Conservation (phyloP, 176 grass and related monocot species). For the Carex parvula region DNA sequence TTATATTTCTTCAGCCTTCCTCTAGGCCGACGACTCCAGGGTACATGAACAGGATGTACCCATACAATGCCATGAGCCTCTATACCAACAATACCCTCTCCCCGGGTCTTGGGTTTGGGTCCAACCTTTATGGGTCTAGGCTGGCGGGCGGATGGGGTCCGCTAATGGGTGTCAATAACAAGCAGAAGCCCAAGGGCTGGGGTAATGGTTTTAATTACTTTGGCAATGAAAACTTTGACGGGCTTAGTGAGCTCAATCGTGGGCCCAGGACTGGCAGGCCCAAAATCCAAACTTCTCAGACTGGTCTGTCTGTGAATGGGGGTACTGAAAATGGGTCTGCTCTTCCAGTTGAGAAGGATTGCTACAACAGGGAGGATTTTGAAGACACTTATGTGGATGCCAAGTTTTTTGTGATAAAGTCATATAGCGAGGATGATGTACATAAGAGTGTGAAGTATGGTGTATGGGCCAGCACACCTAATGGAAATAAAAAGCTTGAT, state of each 20-base stretch:
- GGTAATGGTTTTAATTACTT: constrained; percentile 51
- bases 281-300: constrained; percentile 41
- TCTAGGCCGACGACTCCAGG: constrained; percentile 27
- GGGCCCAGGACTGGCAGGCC: constrained; percentile 60
- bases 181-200: constrained; percentile 40
- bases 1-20: constrained; percentile 17
- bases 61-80: constrained; percentile 40
- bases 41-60: constrained; percentile 49
- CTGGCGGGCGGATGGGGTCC: constrained; percentile 52
- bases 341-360: constrained; percentile 38
- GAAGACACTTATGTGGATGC: constrained; percentile 54
- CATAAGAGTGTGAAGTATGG: constrained; percentile 92
- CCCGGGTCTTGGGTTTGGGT: constrained; percentile 52
- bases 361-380: constrained; percentile 72
- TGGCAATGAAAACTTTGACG: constrained; percentile 57
- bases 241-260: constrained; percentile 79
- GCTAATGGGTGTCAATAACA: constrained; percentile 55
- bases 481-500: constrained; percentile 89
- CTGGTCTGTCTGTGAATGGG: constrained; percentile 39
- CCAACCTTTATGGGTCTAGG: constrained; percentile 50
- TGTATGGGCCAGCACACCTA: constrained; percentile 90
- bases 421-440: constrained; percentile 91
- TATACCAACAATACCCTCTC: constrained; percentile 52
- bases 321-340: constrained; percentile 24
- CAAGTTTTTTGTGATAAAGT: constrained; percentile 90